These are phyloP conservation scores for Gossypium mustelinum DNA, from an alignment of 345 rosid species.

Conservation along the genomic window DNA sequence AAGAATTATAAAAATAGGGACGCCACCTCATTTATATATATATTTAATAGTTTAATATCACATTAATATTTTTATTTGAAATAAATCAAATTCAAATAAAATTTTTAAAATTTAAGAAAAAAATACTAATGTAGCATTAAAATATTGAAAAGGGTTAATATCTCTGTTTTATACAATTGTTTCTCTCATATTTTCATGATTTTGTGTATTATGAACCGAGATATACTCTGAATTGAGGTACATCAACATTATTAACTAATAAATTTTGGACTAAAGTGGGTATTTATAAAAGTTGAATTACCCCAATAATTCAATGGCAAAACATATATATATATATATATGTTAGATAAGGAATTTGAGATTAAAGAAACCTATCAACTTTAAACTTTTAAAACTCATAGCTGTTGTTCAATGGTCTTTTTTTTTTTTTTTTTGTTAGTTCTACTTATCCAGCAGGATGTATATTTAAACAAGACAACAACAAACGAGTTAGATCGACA, in stretches of 20 bases:
- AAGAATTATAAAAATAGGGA: too few species aligned
- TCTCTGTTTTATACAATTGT: rapidly evolving
- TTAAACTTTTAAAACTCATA: background rate
- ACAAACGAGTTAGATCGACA: background rate
- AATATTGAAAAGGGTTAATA: too few species aligned
- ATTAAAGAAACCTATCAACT: background rate
- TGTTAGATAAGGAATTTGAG: background rate
- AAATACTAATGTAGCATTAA: too few species aligned
- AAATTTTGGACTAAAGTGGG: background rate
- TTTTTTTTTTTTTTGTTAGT: background rate
- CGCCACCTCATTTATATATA: too few species aligned
- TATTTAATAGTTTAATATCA: too few species aligned
- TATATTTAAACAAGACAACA: background rate
- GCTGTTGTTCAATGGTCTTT: background rate
- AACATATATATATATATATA: background rate
- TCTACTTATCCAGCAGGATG: background rate
- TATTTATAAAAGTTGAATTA: background rate
- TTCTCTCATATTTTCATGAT: too few species aligned
- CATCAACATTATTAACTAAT: background rate
- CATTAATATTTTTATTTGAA: too few species aligned
- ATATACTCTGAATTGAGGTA: too few species aligned
- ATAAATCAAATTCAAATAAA: too few species aligned
- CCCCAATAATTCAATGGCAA: background rate
- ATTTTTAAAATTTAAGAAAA: rapidly evolving
- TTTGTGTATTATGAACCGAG: too few species aligned